phyloP scores from a whole-genome alignment of 257 asterid genomes.

The Gardenia jasminoides region DNA sequence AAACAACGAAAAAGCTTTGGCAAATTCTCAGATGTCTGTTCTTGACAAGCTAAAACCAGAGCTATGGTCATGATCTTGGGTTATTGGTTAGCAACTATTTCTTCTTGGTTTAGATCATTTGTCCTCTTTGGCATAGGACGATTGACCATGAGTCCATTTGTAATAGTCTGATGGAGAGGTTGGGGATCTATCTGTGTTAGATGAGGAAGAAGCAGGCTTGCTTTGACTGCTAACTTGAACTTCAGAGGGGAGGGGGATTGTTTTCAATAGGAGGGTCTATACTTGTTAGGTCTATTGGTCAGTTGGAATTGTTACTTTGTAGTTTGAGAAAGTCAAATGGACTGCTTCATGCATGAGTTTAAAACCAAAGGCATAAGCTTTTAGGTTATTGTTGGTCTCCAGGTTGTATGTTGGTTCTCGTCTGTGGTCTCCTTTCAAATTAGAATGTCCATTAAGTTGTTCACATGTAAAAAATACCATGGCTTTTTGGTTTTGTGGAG shows the following conservation, averaged over 20 bases:
- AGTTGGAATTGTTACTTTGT: not conserved
- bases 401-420: not conserved
- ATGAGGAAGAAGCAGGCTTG: not conserved
- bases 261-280: not conserved
- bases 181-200: not conserved
- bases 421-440: not conserved
- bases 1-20: not conserved
- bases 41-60: not conserved
- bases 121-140: not conserved
- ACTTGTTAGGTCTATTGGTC: not conserved
- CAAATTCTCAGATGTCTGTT: not conserved
- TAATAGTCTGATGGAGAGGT: not conserved
- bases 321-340: not conserved
- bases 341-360: not conserved
- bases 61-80: not conserved
- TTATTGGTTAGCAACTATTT: not conserved
- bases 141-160: not conserved
- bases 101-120: not conserved
- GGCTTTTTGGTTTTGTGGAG: not conserved
- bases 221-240: not conserved
- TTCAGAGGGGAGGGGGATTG: not conserved
- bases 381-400: not conserved
- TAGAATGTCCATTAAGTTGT: not conserved
- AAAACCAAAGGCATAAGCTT: not conserved
- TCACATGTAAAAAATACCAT: not conserved